phyloP scores from a whole-genome alignment of 2,329 filamentous ascomycete genomes.

The Colletotrichum truncatum region DNA sequence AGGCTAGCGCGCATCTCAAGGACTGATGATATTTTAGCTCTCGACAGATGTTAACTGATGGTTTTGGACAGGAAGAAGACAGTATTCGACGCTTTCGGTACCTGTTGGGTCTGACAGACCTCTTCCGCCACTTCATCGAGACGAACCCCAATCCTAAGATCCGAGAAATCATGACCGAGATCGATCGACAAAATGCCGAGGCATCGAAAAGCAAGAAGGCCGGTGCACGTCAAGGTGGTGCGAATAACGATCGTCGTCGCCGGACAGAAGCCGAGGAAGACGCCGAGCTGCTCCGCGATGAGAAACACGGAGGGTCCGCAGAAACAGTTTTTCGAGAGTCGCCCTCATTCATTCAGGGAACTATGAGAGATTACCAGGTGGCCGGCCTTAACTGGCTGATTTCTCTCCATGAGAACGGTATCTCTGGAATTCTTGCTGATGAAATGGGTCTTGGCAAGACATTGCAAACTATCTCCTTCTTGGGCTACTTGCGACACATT shows the following conservation, averaged over 20 bases:
- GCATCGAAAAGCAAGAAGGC: slow-evolving; percentile 76
- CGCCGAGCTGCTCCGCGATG: slow-evolving; percentile 86
- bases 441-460: slow-evolving; percentile 99
- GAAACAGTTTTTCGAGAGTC: slow-evolving; percentile 95
- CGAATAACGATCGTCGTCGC: slow-evolving; percentile 78
- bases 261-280: slow-evolving; percentile 98
- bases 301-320: slow-evolving; percentile 85
- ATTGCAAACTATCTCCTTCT: slow-evolving; percentile 94
- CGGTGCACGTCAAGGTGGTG: slow-evolving; percentile 83
- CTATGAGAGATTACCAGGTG: slow-evolving; percentile 97
- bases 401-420: slow-evolving; percentile 97
- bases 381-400: slow-evolving; percentile 97
- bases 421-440: slow-evolving; percentile 95
- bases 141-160: slow-evolving; percentile 96
- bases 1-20: too few relatives aligned
- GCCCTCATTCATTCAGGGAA: slow-evolving; percentile 85
- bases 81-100: slow-evolving; percentile 95
- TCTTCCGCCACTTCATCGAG: slow-evolving; percentile 99
- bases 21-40: background rate
- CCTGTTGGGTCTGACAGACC: slow-evolving; percentile 90
- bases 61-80: slow-evolving; percentile 80
- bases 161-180: slow-evolving; percentile 91
- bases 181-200: slow-evolving; percentile 90
- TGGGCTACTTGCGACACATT: slow-evolving; percentile 93
- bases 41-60: background rate